These are phyloP conservation scores for Ganoderma resinaceum DNA, from an alignment of 1,284 basidiomycete genomes.

Conservation along the genomic window DNA sequence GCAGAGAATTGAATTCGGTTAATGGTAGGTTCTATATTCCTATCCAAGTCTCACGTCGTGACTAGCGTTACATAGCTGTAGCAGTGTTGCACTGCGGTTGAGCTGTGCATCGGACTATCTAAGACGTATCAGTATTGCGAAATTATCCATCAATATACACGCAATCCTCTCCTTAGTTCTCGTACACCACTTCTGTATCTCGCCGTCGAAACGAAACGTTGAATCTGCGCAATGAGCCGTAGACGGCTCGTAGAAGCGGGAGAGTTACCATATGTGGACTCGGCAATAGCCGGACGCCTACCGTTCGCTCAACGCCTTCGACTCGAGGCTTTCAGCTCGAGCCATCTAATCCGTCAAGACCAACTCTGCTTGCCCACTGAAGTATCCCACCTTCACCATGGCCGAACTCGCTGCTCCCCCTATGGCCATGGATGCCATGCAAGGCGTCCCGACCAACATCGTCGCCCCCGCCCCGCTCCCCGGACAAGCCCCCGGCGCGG, in stretches of 20 bases:
- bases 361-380: neutral
- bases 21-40: constrained; percentile 5
- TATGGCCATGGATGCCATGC: constrained; percentile 42
- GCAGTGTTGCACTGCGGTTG: too few species aligned
- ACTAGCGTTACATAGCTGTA: too few species aligned
- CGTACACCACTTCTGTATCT: neutral
- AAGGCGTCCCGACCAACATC: constrained; percentile 41
- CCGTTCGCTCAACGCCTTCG: neutral
- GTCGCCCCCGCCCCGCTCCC: constrained; percentile 40
- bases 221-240: too few species aligned
- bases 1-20: constrained; percentile 2
- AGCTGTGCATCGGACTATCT: too few species aligned
- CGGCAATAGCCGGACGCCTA: neutral
- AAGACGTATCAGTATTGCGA: neutral
- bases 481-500: constrained; percentile 25
- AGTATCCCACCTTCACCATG: constrained; percentile 37
- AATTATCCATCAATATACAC: neutral
- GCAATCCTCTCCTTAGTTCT: neutral
- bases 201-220: neutral
- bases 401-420: constrained; percentile 46
- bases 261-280: neutral
- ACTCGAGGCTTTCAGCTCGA: neutral
- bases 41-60: too few species aligned
- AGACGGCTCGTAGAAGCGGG: too few species aligned
- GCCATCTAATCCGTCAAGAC: neutral